Evolutionary conservation across 106 monocot species (phyloP).

Genomic region (Allium fistulosum): DNA sequence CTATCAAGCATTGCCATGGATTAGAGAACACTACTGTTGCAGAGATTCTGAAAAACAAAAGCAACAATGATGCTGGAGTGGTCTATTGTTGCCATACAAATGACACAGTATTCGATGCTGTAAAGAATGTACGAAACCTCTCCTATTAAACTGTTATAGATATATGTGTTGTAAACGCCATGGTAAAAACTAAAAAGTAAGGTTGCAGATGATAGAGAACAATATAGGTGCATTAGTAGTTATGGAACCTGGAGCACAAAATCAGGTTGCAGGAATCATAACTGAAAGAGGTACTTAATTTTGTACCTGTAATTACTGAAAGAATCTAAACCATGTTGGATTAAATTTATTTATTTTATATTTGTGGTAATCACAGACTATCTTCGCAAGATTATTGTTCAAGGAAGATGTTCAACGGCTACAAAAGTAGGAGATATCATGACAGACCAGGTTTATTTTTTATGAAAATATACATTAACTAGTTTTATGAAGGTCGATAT

Average conservation of each 20-base stretch:
- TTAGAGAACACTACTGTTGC: constrained; percentile 61
- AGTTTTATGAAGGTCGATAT: not conserved
- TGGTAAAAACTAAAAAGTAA: not conserved
- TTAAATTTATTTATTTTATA: not conserved
- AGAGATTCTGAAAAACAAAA: constrained; percentile 39
- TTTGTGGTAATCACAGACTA: constrained; percentile 24
- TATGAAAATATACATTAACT: not conserved
- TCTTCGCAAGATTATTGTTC: constrained; percentile 45
- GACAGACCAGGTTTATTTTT: constrained; percentile 44
- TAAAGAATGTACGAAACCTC: constrained; percentile 31
- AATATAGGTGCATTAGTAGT: constrained; percentile 55
- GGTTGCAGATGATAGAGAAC: constrained; percentile 45
- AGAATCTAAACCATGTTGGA: not conserved
- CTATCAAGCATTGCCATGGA: constrained; percentile 21
- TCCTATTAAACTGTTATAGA: not conserved
- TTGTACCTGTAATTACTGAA: not conserved
- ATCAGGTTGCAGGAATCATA: constrained; percentile 45
- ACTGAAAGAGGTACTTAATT: constrained; percentile 59
- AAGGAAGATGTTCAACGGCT: constrained; percentile 42
- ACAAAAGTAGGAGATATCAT: constrained; percentile 68
- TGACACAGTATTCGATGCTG: constrained; percentile 51
- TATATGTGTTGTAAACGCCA: not conserved
- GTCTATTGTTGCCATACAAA: constrained; percentile 34
- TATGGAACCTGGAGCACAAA: constrained; percentile 49
- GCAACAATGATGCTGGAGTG: constrained; percentile 23